Evolutionary conservation across 371 early-diverging fungal species (phyloP).

Genomic region (Rhizopus arrhizus): DNA sequence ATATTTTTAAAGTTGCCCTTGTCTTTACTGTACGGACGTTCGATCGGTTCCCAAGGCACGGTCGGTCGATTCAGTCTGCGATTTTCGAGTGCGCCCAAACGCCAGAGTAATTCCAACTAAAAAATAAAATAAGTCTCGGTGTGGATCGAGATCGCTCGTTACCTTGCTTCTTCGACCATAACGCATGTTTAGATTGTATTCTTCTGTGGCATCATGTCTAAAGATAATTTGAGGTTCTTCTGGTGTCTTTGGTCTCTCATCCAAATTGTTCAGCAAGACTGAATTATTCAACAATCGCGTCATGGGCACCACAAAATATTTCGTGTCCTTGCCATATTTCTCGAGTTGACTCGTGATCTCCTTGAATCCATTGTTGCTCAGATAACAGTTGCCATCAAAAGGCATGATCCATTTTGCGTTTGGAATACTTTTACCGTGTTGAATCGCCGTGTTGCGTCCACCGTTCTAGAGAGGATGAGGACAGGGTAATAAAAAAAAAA

Average conservation of each 20-base stretch:
- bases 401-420: slow-evolving; percentile 71
- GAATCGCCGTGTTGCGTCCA: slow-evolving; percentile 67
- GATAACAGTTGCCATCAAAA: slow-evolving; percentile 74
- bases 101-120: slow-evolving; percentile 67
- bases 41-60: slow-evolving; percentile 65
- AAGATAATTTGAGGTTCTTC: slow-evolving; percentile 77
- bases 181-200: slow-evolving; percentile 70
- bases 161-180: slow-evolving; percentile 77
- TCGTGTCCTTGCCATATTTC: slow-evolving; percentile 52
- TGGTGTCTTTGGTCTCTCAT: slow-evolving; percentile 62
- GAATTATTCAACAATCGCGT: slow-evolving; percentile 66
- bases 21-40: slow-evolving; percentile 54
- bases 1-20: slow-evolving; percentile 67
- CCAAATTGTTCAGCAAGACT: slow-evolving; percentile 52
- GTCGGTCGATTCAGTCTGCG: slow-evolving; percentile 59
- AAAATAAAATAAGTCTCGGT: neutral
- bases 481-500: neutral
- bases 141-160: too few species aligned
- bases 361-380: slow-evolving; percentile 59
- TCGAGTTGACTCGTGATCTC: slow-evolving; percentile 61
- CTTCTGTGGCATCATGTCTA: slow-evolving; percentile 59
- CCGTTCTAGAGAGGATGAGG: slow-evolving; percentile 57
- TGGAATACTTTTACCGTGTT: slow-evolving; percentile 57
- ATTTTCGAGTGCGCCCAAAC: slow-evolving; percentile 63
- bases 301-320: slow-evolving; percentile 75